Conservation (phyloP, 1,284 basidiomycete species). For the Hemileia vastatrix region DNA sequence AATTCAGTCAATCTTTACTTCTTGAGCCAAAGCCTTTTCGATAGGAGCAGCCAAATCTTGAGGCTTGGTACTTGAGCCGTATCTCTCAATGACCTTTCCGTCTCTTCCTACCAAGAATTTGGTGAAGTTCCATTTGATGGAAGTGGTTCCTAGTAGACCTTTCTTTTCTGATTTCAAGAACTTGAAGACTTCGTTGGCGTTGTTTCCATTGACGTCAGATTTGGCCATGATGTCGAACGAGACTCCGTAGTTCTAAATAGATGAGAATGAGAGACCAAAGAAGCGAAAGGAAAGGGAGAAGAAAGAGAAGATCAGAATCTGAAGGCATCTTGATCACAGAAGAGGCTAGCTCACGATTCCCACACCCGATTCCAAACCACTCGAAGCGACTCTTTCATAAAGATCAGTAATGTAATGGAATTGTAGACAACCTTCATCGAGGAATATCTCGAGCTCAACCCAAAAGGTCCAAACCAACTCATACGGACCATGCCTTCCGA, state of each 20-base stretch:
- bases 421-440: no score
- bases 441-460: neutral
- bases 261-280: neutral
- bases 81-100: conserved; percentile 64
- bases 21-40: conserved; percentile 53
- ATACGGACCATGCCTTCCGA: neutral
- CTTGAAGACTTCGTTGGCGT: conserved; percentile 66
- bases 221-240: conserved; percentile 43
- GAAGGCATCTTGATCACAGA: neutral
- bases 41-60: conserved; percentile 58
- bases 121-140: conserved; percentile 57
- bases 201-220: conserved; percentile 79
- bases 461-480: neutral
- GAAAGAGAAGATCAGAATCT: neutral
- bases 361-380: no score
- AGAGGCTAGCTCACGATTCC: no score
- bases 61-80: conserved; percentile 68
- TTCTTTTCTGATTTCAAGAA: conserved; percentile 73
- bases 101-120: conserved; percentile 49
- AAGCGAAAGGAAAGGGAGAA: neutral
- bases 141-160: conserved; percentile 60
- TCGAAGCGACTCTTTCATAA: no score
- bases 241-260: conserved; percentile 41
- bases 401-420: no score
- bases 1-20: no score